Evolutionary conservation across 345 rosid genomes (phyloP), one percentile per base, ranked within the genome.

Genomic region (Tarenaya hassleriana): DNA sequence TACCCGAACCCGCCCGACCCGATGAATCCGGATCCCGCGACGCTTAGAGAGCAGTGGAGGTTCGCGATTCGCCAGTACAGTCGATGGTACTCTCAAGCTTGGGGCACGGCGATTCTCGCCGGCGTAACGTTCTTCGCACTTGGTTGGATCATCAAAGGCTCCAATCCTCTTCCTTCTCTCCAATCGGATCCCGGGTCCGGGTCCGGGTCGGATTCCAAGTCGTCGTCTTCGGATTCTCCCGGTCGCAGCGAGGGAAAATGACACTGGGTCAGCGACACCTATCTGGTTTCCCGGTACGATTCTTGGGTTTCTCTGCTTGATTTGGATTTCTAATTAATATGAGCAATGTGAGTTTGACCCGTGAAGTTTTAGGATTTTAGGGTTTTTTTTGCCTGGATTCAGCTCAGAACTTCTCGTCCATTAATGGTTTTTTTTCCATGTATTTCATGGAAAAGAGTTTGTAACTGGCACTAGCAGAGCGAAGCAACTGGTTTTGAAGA

Each of bases 31-130:
- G 92, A 90, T 65, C 66, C 86, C 31, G 84, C 79, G 16, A 78
- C 94, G 10, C 67, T 82, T 39, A 66, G 91, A 54, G 97, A 88
- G 61, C 96, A 91, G 41, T 91, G 95, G 95, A 83, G 75, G 67
- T 87, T 50, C 55, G 96, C 90, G 8, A 81, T 73, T 4, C 56
- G 68, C 67, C 89, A 87, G 76, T 91, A 82, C 60, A 80, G 89
- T 40, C 67, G 45, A 53, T 82, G 95, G 95, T 82, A 87, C 63
- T 76, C 89, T 14, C 92, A 82, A 45, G 96, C 95, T 4, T 84
- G 96, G 98, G 96, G 96, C 1, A 74, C 95, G 4, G 95, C 90
- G 16, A 87, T 91, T 61, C 76, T 91, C 33, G 96, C 95, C 4
- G 95, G 90, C 0, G 60, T 79, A 4, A 69, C 95, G 4, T 91